Percentiles rank a stretch among this genome's conserved stretches.
Conservation (phyloP, 2,329 filamentous ascomycete genomes). For the Monascus ruber region DNA sequence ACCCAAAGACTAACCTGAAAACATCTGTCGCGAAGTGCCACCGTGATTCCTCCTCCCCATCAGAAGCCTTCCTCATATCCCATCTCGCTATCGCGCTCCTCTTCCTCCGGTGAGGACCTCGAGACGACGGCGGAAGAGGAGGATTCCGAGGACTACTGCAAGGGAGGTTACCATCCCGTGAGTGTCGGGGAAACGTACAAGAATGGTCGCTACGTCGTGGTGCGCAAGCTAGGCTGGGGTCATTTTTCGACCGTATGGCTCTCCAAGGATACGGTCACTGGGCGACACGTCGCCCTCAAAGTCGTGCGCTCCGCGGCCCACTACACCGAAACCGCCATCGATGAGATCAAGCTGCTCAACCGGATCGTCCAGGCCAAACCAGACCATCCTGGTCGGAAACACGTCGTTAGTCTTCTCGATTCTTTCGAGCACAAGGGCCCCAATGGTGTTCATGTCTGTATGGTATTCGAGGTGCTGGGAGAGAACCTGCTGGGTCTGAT, state of each 20-base stretch:
- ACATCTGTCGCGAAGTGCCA: conserved; percentile 8
- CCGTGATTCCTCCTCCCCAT: conserved; percentile 26
- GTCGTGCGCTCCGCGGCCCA: conserved; percentile 95
- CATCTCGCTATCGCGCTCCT: conserved; percentile 59
- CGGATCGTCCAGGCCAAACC: conserved; percentile 94
- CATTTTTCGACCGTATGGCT: conserved; percentile 97
- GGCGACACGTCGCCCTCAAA: conserved; percentile 94
- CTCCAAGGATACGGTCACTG: conserved; percentile 70
- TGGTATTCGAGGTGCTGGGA: conserved; percentile 97
- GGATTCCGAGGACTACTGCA: conserved; percentile 98
- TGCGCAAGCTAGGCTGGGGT: conserved; percentile 94
- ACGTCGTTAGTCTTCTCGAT: conserved; percentile 91
- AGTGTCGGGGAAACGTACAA: conserved; percentile 94
- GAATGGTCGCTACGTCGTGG: conserved; percentile 89
- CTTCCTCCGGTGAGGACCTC: conserved; percentile 67
- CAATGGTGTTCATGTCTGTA: conserved; percentile 93
- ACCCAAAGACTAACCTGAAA: conserved; percentile 1
- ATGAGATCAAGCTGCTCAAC: conserved; percentile 97
- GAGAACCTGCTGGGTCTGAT: conserved; percentile 92
- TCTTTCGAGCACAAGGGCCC: conserved; percentile 97
- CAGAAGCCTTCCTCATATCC: conserved; percentile 37
- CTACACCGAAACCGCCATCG: conserved; percentile 96
- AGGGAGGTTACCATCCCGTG: conserved; percentile 95
- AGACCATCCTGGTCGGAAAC: conserved; percentile 82
- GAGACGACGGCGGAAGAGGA: conserved; percentile 96